Conservation (phyloP, 305 asterid genomes). For the Fraxinus xanthoxyloides region DNA sequence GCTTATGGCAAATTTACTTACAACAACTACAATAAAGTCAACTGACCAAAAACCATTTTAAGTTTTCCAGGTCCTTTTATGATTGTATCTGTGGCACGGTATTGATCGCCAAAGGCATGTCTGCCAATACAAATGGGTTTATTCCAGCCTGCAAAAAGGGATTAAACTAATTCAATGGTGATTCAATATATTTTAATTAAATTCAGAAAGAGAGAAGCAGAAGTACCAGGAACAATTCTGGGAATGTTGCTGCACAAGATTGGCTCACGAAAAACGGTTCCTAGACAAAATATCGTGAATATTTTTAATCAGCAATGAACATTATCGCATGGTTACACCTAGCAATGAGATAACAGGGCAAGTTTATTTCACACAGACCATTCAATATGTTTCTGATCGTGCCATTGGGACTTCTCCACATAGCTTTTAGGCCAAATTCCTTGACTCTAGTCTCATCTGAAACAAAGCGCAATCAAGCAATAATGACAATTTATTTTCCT, state of each 20-base stretch:
- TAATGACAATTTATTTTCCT: not conserved
- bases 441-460: slow-evolving; percentile 85
- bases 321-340: not conserved
- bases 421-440: slow-evolving; percentile 74
- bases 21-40: not conserved
- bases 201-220: slow-evolving; percentile 22
- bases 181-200: slow-evolving; percentile 8
- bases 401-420: slow-evolving; percentile 98
- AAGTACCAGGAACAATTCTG: slow-evolving; percentile 72
- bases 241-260: slow-evolving; percentile 79
- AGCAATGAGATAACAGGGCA: not conserved
- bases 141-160: slow-evolving; percentile 66
- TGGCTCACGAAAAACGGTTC: slow-evolving; percentile 91
- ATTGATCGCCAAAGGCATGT: slow-evolving; percentile 92
- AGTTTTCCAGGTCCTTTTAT: slow-evolving; percentile 81
- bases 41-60: slow-evolving; percentile 81
- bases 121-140: slow-evolving; percentile 92
- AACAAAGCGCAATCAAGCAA: slow-evolving; percentile 12
- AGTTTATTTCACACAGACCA: slow-evolving; percentile 44
- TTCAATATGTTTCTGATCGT: slow-evolving; percentile 82
- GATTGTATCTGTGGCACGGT: slow-evolving; percentile 72
- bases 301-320: not conserved
- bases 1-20: not conserved
- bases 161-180: slow-evolving; percentile 11
- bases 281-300: slow-evolving; percentile 29